Evolutionary conservation across 768 basidiomycete species (phyloP).

Genomic region (Lactarius deliciosus): DNA sequence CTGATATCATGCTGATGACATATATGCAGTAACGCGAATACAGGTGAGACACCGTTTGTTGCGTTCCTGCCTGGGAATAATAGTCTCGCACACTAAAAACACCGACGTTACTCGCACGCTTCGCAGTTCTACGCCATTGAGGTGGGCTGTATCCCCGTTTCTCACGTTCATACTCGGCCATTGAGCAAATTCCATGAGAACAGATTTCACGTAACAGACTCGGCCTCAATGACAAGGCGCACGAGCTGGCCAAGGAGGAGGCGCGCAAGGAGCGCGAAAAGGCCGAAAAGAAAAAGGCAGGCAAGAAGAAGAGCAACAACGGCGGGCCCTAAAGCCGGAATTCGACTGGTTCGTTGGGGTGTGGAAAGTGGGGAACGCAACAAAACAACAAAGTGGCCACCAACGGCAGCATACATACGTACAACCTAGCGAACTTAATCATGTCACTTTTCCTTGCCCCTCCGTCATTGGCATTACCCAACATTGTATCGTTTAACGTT

Average conservation of each 20-base stretch:
- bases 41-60: slow-evolving; percentile 45
- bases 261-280: slow-evolving; percentile 53
- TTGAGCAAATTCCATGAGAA: background rate
- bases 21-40: slow-evolving; percentile 59
- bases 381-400: background rate
- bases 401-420: background rate
- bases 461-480: background rate
- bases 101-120: background rate
- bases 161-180: background rate
- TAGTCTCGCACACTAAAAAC: background rate
- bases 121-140: slow-evolving; percentile 92
- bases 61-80: slow-evolving; percentile 3
- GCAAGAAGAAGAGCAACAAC: slow-evolving; percentile 37
- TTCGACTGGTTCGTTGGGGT: background rate
- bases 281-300: slow-evolving; percentile 50
- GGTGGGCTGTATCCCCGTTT: slow-evolving; percentile 40
- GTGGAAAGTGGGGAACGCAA: background rate
- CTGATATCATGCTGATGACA: slow-evolving; percentile 12
- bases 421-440: background rate
- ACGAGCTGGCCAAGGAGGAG: slow-evolving; percentile 76
- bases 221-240: slow-evolving; percentile 85
- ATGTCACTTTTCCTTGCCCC: background rate
- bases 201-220: slow-evolving; percentile 91
- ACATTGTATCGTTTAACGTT: too few species aligned
- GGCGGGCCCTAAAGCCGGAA: background rate